Percentiles rank a stretch among this genome's conserved stretches.
phyloP scores from a whole-genome alignment of 1,284 basidiomycete genomes.

The Cutaneotrichosporon cutaneum region DNA sequence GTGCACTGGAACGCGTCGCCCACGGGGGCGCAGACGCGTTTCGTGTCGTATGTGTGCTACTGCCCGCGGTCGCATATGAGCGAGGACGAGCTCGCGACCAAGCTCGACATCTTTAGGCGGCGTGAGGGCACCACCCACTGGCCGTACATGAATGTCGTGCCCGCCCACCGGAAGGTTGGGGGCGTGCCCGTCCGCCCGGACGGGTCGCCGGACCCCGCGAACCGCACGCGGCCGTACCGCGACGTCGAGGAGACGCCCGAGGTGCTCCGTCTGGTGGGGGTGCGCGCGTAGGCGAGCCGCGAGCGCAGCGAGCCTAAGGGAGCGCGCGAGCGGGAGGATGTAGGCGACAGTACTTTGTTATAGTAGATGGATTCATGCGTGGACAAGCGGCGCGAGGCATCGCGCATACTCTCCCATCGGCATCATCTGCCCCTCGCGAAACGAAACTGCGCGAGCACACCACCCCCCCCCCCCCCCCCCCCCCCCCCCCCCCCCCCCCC shows the following conservation, averaged over 20 bases:
- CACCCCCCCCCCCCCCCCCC: too few species aligned
- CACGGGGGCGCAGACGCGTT: slow-evolving; percentile 29
- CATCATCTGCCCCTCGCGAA: too few species aligned
- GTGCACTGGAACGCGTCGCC: slow-evolving; percentile 36
- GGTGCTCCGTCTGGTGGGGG: slow-evolving; percentile 25
- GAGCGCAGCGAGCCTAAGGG: too few species aligned
- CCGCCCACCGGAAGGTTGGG: slow-evolving; percentile 12
- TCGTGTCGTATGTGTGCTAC: slow-evolving; percentile 31
- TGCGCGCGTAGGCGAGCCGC: slow-evolving; percentile 8
- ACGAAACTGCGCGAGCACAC: too few species aligned
- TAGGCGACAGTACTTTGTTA: too few species aligned
- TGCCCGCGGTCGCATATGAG: slow-evolving; percentile 21
- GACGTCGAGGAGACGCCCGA: slow-evolving; percentile 25
- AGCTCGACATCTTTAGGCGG: slow-evolving; percentile 23
- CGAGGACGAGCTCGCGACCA: slow-evolving; percentile 15
- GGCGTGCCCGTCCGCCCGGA: slow-evolving; percentile 21
- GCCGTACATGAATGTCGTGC: slow-evolving; percentile 29
- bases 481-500: too few species aligned
- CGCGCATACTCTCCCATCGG: too few species aligned
- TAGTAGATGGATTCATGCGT: too few species aligned
- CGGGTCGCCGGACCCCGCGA: slow-evolving; percentile 23
- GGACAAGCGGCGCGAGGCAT: too few species aligned
- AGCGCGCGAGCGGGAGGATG: too few species aligned
- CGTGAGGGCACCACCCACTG: slow-evolving; percentile 33
- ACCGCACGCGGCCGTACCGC: slow-evolving; percentile 20